Evolutionary conservation across 768 basidiomycete species (phyloP), one percentile per base, ranked within the genome.

Genomic region (Russula sp.): DNA sequence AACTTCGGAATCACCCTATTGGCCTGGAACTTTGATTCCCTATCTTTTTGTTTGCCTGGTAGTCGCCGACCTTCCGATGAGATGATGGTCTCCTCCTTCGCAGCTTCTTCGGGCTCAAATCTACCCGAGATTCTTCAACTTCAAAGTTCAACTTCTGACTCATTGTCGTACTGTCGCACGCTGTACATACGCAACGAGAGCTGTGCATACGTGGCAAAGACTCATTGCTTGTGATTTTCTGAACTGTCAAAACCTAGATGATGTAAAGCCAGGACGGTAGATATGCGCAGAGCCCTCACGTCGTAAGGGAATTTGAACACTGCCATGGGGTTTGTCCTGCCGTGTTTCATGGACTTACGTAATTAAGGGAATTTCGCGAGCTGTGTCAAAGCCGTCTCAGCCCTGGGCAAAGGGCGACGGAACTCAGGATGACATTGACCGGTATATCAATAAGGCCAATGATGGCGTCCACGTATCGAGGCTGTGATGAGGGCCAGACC

Each of bases 21-120:
- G 46, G 46, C 22, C 14, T 55, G 36, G 36, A 14, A 24, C 2
- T 40, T 55, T 26, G 22, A 40, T 38, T 22, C 34, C 9, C 16
- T 38, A 26, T 40, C 18, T n/a, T 55, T 55, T 55, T 55, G 54
- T 55, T 55, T 36, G 38, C 32, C 36, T 52, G n/a, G n/a, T n/a
- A 28, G 28, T 28, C 18, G 3, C 18, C 28, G 28, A 30, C 30
- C 6, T 4, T 51, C 18, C 8, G 50, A 28, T 28, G 50, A 3
- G 8, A 14, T 28, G 49, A 28, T 26, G 24, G 26, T 14, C 5
- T 18, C 24, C 16, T 16, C 49, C 49, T 50, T 50, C 49, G 26
- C 49, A n/a, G 26, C 49, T 26, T 28, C 49, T 26, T 13, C 49
- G 14, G 14, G 16, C 24, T 26, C 26, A 48, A 22, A n/a, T 10